phyloP scores from a whole-genome alignment of 2,329 filamentous ascomycete genomes.

The Aspergillus uvarum region DNA sequence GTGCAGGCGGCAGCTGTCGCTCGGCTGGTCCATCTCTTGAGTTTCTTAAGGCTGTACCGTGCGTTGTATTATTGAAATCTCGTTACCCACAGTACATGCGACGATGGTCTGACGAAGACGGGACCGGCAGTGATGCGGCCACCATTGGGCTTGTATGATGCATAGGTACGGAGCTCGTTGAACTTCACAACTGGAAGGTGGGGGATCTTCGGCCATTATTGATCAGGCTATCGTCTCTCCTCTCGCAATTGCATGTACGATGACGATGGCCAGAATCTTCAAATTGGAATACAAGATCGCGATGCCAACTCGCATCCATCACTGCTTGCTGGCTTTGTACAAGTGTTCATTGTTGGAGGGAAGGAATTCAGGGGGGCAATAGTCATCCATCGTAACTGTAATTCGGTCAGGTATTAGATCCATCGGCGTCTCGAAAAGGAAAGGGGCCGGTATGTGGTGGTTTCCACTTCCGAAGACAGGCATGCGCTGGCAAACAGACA shows the following conservation, averaged over 20 bases:
- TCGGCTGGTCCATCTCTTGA: not conserved
- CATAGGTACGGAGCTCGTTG: not conserved
- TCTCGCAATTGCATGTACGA: not conserved
- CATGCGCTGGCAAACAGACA: constrained; percentile 17
- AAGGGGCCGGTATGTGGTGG: constrained; percentile 14
- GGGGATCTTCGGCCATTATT: not conserved
- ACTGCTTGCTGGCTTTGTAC: not conserved
- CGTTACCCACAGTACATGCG: not conserved
- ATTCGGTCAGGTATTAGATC: constrained; percentile 1
- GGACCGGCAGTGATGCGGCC: not conserved
- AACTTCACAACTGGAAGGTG: not conserved
- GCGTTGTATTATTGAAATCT: not conserved
- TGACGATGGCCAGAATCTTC: not conserved
- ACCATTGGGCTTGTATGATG: not conserved
- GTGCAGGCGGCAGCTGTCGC: constrained; percentile 8
- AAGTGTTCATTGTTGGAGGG: constrained; percentile 5
- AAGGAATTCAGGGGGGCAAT: not conserved
- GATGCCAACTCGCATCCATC: not conserved
- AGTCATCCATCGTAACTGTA: constrained; percentile 1
- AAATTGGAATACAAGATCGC: not conserved
- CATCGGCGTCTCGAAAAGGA: not conserved
- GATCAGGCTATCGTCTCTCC: not conserved
- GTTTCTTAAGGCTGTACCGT: no score
- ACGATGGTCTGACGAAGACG: not conserved
- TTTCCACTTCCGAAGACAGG: constrained; percentile 22